phyloP scores from a whole-genome alignment of 345 rosid species.

The Raphanus raphanistrum region DNA sequence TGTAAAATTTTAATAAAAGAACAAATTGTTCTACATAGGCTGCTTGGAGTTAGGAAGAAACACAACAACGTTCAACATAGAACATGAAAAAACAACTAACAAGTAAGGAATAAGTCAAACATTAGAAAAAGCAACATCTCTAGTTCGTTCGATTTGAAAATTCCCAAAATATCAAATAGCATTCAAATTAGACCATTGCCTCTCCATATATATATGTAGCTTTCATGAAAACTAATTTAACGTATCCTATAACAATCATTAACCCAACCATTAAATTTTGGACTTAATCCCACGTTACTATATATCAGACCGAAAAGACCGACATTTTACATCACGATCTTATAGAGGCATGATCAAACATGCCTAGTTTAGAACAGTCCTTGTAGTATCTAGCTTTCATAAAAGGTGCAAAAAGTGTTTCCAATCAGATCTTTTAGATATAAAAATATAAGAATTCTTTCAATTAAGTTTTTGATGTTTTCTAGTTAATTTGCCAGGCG shows the following conservation, averaged over 20 bases:
- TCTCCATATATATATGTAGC: background rate
- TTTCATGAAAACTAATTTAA: background rate
- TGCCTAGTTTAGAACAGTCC: no score
- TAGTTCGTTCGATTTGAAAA: constrained; percentile 16
- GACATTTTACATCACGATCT: background rate
- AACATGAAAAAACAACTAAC: constrained; percentile 11
- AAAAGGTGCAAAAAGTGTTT: no score
- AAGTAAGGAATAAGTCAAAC: constrained; percentile 12
- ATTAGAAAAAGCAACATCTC: constrained; percentile 19
- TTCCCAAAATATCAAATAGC: background rate
- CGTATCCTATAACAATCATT: background rate
- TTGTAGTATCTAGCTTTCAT: no score
- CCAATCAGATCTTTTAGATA: no score
- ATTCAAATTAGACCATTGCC: constrained; percentile 7
- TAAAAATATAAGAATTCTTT: no score
- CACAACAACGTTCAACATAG: constrained; percentile 19
- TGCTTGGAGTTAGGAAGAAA: constrained; percentile 12
- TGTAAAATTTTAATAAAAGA: background rate
- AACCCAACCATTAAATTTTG: background rate
- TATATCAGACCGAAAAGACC: background rate
- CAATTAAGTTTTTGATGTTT: no score
- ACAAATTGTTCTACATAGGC: constrained; percentile 26
- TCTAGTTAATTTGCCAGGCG: no score
- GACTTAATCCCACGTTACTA: background rate
- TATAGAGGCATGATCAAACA: no score